A percentile compares a stretch with the other conserved stretches of the same genome.
Conservation (phyloP, 768 basidiomycete species). For the Suillus cothurnatus region DNA sequence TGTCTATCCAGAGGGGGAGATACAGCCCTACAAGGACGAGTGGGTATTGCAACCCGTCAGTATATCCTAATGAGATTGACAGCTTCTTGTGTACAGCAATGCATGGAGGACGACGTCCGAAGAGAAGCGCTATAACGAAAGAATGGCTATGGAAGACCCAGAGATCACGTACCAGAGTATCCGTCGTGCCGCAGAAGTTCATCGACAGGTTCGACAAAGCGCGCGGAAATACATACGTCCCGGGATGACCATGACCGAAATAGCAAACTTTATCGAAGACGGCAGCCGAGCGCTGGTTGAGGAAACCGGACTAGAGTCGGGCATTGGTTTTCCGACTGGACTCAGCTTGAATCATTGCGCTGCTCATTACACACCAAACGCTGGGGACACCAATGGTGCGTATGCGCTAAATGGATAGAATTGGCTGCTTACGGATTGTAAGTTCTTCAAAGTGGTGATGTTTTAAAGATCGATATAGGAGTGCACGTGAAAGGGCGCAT, state of each 20-base stretch:
- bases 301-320: constrained; percentile 81
- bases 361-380: constrained; percentile 95
- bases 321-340: constrained; percentile 96
- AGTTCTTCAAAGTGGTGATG: constrained; percentile 85
- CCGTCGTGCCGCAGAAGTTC: constrained; percentile 92
- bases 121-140: constrained; percentile 86
- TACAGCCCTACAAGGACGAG: constrained; percentile 92
- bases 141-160: constrained; percentile 75
- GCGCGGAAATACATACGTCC: constrained; percentile 85
- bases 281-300: constrained; percentile 91
- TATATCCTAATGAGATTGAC: constrained; percentile 6
- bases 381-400: constrained; percentile 83
- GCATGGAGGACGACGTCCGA: constrained; percentile 87
- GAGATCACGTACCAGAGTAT: constrained; percentile 87
- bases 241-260: constrained; percentile 93
- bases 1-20: constrained; percentile 90
- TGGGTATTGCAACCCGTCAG: constrained; percentile 42
- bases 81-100: constrained; percentile 55
- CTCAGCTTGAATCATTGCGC: constrained; percentile 93
- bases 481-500: constrained; percentile 98
- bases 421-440: constrained; percentile 16
- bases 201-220: constrained; percentile 85
- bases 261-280: constrained; percentile 91
- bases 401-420: constrained; percentile 14
- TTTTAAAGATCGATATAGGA: constrained; percentile 96